phyloP scores from a whole-genome alignment of 2,329 filamentous ascomycete species.

The Hirsutella minnesotensis region DNA sequence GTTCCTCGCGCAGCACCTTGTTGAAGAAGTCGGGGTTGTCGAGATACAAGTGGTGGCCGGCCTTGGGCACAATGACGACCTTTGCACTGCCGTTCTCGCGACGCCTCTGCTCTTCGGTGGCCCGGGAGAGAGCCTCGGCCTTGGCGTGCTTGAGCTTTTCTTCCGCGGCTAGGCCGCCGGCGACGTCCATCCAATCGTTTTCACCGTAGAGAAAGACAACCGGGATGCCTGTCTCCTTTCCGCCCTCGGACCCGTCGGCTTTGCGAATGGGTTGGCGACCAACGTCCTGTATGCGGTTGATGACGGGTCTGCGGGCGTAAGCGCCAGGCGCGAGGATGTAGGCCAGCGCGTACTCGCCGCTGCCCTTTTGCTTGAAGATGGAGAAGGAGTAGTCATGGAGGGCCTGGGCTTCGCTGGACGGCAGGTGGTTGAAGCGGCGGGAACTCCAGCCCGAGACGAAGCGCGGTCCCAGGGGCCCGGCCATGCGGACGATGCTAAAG shows the following conservation, averaged over 20 bases:
- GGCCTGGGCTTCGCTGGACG: slow-evolving; percentile 64
- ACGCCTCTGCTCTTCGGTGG: slow-evolving; percentile 54
- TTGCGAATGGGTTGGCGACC: slow-evolving; percentile 53
- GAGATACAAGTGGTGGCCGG: slow-evolving; percentile 48
- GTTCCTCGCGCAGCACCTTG: slow-evolving; percentile 35
- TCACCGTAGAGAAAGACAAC: slow-evolving; percentile 94
- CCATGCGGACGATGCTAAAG: slow-evolving; percentile 79
- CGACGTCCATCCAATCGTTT: slow-evolving; percentile 97
- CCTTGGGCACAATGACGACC: slow-evolving; percentile 61
- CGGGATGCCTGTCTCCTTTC: slow-evolving; percentile 56
- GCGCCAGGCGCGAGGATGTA: slow-evolving; percentile 92
- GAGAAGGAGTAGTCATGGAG: slow-evolving; percentile 92
- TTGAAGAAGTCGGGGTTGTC: slow-evolving; percentile 50
- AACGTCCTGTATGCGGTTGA: slow-evolving; percentile 75
- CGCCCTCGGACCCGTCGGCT: slow-evolving; percentile 10
- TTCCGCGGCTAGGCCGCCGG: slow-evolving; percentile 68
- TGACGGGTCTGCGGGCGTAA: slow-evolving; percentile 77
- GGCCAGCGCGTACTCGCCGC: slow-evolving; percentile 84
- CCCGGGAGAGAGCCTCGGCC: slow-evolving; percentile 45
- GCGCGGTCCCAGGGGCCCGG: slow-evolving; percentile 80
- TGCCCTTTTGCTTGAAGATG: slow-evolving; percentile 83
- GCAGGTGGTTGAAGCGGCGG: slow-evolving; percentile 82
- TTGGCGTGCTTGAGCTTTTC: slow-evolving; percentile 65
- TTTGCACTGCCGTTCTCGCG: slow-evolving; percentile 71
- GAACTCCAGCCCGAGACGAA: slow-evolving; percentile 93